Base-by-base conservation (phyloP, 78 protist genomes). In the Protostelium mycophagum region DNA sequence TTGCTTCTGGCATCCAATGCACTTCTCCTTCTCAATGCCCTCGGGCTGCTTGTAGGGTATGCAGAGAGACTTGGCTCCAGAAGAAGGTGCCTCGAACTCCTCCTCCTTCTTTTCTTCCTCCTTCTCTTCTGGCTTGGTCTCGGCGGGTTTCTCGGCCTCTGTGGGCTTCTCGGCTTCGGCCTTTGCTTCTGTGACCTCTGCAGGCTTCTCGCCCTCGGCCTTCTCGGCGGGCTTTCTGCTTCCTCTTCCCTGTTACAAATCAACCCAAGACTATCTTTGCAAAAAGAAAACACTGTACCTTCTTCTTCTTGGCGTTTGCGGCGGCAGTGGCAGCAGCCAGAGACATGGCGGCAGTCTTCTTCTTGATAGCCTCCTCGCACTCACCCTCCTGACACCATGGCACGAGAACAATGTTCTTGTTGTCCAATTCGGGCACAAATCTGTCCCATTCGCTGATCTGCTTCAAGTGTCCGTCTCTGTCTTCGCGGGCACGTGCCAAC, bases 311-410 rank as follows among this genome's bases (percentile, higher is more conserved):
- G 29, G 31, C 31, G 29, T 87, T 87, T 37, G n/a, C n/a, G n/a
- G n/a, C n/a, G n/a, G 63, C 85, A 31, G 87, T 34, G 37, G 38
- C 34, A 31, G 28, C 38, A 28, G 85, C 35, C 28, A 83, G 35
- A 34, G 97, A 85, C 91, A 91, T 92, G 35, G 85, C 94, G 85
- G 85, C 83, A 85, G 95, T 87, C 63, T 28, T 86, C 93, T 89
- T 90, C 96, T 97, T 96, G 96, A 97, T 89, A 37, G 37, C 84
- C 34, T 96, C 97, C 87, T 98, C 99, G 86, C 98, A 97, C 28
- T 35, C 92, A 38, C 1, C 37, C 34, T 84, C 90, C 16, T 90
- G 91, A 91, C 99, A 98, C 95, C 95, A 98, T 51, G 99, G 98
- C 9, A 88, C 96, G 0, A 95, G 87, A 29, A 34, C 84, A 31